Conservation (phyloP, 78 protist genomes). For the Guillardia theta region DNA sequence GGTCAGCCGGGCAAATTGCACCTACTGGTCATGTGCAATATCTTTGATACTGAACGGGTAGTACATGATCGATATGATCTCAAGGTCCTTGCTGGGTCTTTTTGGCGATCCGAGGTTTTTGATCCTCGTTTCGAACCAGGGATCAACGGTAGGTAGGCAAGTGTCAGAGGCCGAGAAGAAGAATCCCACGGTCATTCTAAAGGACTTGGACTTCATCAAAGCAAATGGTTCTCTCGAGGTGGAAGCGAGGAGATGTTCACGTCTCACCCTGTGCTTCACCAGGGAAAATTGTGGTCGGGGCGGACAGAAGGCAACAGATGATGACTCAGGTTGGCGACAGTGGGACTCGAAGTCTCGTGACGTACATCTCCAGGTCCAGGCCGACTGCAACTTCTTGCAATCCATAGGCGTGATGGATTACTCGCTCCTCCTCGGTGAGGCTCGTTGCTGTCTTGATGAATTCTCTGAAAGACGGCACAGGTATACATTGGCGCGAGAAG, state of each 20-base stretch:
- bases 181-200: neutral
- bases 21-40: neutral
- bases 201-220: neutral
- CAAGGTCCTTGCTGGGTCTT: neutral
- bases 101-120: too few species aligned
- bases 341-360: too few species aligned
- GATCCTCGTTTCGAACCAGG: neutral
- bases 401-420: neutral
- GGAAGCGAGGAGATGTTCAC: too few species aligned
- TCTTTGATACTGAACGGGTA: constrained; percentile 21
- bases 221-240: neutral
- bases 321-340: too few species aligned
- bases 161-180: neutral
- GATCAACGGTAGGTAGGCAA: neutral
- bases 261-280: too few species aligned
- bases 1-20: neutral
- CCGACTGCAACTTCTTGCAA: neutral
- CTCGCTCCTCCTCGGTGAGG: constrained; percentile 2
- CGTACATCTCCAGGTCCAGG: neutral
- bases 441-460: too few species aligned
- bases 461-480: too few species aligned
- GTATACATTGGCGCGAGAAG: neutral
- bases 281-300: too few species aligned
- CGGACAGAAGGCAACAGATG: too few species aligned
- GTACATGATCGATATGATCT: constrained; percentile 25